Conservation (phyloP, 2,329 filamentous ascomycete species). For the Fusarium mangiferae region DNA sequence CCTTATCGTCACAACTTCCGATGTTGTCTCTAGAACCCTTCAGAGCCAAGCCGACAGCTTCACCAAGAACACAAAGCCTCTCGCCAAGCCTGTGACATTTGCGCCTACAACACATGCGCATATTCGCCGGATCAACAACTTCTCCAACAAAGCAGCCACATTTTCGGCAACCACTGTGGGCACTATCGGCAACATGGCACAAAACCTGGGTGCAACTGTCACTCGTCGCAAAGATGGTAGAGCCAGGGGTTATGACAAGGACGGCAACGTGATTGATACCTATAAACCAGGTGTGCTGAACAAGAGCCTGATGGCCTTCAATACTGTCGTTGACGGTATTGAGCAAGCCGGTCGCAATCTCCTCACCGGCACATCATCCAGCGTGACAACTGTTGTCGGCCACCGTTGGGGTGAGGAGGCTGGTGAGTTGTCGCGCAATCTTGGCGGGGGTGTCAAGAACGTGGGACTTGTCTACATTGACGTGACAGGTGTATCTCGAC, state of each 20-base stretch:
- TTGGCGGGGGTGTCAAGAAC: slow-evolving; percentile 92
- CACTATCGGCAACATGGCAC: slow-evolving; percentile 82
- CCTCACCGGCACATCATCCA: slow-evolving; percentile 76
- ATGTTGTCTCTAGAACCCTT: slow-evolving; percentile 80
- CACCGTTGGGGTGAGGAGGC: slow-evolving; percentile 91
- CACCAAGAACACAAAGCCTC: slow-evolving; percentile 81
- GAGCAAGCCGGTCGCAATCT: slow-evolving; percentile 86
- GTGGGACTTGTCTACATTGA: slow-evolving; percentile 98
- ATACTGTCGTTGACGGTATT: slow-evolving; percentile 91
- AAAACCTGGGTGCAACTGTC: slow-evolving; percentile 85
- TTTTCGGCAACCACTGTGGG: slow-evolving; percentile 89
- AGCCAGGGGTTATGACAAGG: slow-evolving; percentile 71
- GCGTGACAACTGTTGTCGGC: slow-evolving; percentile 87
- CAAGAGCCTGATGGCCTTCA: slow-evolving; percentile 96
- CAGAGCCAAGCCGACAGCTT: slow-evolving; percentile 82
- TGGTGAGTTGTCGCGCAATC: slow-evolving; percentile 76
- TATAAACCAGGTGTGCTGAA: slow-evolving; percentile 95
- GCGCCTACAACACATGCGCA: slow-evolving; percentile 83
- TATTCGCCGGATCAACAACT: slow-evolving; percentile 88
- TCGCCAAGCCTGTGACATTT: slow-evolving; percentile 86
- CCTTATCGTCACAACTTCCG: slow-evolving; percentile 88
- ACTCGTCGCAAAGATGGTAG: slow-evolving; percentile 64
- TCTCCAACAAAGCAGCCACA: slow-evolving; percentile 81
- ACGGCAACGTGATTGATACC: slow-evolving; percentile 70
- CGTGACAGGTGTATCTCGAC: slow-evolving; percentile 88